phyloP scores from a whole-genome alignment of 345 rosid species.

The Abelmoschus esculentus region DNA sequence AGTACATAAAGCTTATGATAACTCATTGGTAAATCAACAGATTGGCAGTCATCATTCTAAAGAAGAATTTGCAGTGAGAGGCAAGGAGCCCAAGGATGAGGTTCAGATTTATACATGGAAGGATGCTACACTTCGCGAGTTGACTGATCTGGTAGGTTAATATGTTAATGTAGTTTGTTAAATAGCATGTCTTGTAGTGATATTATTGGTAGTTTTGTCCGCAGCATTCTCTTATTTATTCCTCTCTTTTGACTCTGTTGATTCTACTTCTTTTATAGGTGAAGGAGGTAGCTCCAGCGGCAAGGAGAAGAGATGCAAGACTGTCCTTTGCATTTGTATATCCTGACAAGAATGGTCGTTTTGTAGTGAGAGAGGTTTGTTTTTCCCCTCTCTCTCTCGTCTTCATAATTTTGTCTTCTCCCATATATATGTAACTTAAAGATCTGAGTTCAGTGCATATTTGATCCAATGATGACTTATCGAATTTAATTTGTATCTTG shows the following conservation, averaged over 20 bases:
- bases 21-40: slow-evolving; percentile 26
- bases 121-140: slow-evolving; percentile 82
- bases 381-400: neutral
- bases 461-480: neutral
- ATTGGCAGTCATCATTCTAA: slow-evolving; percentile 65
- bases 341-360: slow-evolving; percentile 73
- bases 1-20: neutral
- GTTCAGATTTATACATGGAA: slow-evolving; percentile 96
- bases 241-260: neutral
- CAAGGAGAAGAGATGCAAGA: slow-evolving; percentile 84
- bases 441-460: neutral
- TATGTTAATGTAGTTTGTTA: neutral
- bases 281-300: slow-evolving; percentile 80
- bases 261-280: slow-evolving; percentile 34
- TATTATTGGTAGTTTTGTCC: neutral
- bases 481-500: neutral
- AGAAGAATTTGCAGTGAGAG: slow-evolving; percentile 83
- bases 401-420: neutral
- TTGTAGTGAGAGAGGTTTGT: slow-evolving; percentile 57
- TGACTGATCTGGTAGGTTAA: slow-evolving; percentile 70
- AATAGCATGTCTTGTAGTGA: neutral
- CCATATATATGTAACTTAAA: neutral
- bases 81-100: slow-evolving; percentile 93
- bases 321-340: slow-evolving; percentile 85
- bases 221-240: neutral